These are phyloP conservation scores for Dimocarpus longan DNA, from an alignment of 345 rosid genomes.

Conservation along the genomic window DNA sequence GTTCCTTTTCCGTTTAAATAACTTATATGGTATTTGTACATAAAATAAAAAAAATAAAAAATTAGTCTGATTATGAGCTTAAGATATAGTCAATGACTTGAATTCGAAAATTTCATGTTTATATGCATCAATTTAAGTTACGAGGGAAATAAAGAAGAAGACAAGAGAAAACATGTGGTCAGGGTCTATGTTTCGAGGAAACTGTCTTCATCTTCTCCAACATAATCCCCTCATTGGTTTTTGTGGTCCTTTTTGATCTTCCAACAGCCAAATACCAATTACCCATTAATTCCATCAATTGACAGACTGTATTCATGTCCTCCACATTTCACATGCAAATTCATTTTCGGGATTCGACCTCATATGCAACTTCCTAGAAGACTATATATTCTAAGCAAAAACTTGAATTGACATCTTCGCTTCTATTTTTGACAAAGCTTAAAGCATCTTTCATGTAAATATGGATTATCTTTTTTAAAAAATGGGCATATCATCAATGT, in stretches of 20 bases:
- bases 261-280: background rate
- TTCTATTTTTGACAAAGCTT: too few relatives aligned
- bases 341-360: background rate
- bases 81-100: too few relatives aligned
- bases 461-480: too few relatives aligned
- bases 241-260: background rate
- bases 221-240: slow-evolving; percentile 5
- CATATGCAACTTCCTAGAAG: too few relatives aligned
- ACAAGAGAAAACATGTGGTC: slow-evolving; percentile 25
- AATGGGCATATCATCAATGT: too few relatives aligned
- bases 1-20: too few relatives aligned
- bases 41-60: too few relatives aligned
- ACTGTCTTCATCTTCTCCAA: slow-evolving; percentile 30
- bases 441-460: too few relatives aligned
- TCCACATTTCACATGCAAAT: background rate
- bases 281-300: background rate
- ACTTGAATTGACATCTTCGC: too few relatives aligned
- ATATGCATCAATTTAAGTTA: background rate
- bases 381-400: too few relatives aligned
- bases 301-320: slow-evolving; percentile 14
- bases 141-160: background rate
- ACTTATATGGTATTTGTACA: too few relatives aligned
- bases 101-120: background rate
- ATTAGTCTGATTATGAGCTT: too few relatives aligned
- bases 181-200: slow-evolving; percentile 22